phyloP scores from a whole-genome alignment of 2,329 filamentous ascomycete species.

The Tolypocladium sp. region DNA sequence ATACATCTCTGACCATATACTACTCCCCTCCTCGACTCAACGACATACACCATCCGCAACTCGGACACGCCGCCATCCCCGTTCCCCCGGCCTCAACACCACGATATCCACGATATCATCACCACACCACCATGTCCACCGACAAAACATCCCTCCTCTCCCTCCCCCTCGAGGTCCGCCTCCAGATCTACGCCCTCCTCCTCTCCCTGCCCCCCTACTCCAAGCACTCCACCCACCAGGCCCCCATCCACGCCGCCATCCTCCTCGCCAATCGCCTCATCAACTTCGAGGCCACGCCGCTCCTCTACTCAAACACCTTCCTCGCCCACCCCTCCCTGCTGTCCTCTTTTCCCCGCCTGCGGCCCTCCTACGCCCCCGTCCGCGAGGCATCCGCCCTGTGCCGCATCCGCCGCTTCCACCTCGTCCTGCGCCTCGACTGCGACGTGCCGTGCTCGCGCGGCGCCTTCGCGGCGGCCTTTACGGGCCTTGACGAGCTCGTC shows the following conservation, averaged over 20 bases:
- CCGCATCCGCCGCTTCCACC: conserved; percentile 28
- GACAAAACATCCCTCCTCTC: conserved; percentile 20
- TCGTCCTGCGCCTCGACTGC: conserved; percentile 31
- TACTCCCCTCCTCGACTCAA: not conserved
- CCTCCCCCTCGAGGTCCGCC: conserved; percentile 35
- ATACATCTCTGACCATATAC: not conserved
- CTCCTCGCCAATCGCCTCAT: conserved; percentile 30
- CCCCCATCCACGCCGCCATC: conserved; percentile 25
- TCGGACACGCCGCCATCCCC: not conserved
- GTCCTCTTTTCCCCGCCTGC: conserved; percentile 29
- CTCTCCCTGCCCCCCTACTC: conserved; percentile 24
- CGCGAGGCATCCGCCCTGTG: conserved; percentile 16
- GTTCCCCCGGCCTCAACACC: not conserved
- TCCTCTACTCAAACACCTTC: conserved; percentile 38
- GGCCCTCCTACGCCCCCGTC: conserved; percentile 20
- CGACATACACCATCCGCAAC: not conserved
- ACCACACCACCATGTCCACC: not conserved
- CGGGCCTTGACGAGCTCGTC: conserved; percentile 27
- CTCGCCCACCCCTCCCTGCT: conserved; percentile 30
- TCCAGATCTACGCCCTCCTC: conserved; percentile 35
- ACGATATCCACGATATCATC: not conserved
- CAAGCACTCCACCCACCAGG: conserved; percentile 6
- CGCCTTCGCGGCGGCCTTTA: conserved; percentile 23
- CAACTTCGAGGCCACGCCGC: conserved; percentile 27
- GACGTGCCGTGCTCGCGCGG: conserved; percentile 22